These are phyloP conservation scores for Dipteronia sinensis DNA, from an alignment of 345 rosid genomes.

Conservation along the genomic window DNA sequence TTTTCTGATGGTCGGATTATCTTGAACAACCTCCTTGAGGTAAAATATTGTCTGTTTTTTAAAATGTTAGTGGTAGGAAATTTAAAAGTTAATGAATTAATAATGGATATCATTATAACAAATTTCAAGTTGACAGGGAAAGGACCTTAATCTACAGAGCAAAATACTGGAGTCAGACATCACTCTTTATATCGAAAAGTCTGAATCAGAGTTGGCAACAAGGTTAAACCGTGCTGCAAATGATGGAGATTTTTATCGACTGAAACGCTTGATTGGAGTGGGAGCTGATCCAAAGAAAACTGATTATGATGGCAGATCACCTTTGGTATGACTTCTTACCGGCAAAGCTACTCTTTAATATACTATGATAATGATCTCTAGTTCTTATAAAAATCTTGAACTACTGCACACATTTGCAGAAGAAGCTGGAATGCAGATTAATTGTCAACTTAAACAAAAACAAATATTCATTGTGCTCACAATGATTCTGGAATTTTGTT, in stretches of 20 bases:
- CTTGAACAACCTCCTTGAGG: slow-evolving; percentile 73
- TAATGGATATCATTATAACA: background rate
- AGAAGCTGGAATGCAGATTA: background rate
- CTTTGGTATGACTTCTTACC: slow-evolving; percentile 54
- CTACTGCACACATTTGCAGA: background rate
- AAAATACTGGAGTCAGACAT: slow-evolving; percentile 65
- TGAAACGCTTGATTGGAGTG: slow-evolving; percentile 60
- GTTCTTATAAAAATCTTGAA: background rate
- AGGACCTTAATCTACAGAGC: slow-evolving; percentile 49
- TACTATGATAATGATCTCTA: background rate
- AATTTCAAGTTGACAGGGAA: slow-evolving; percentile 51
- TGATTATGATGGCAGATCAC: slow-evolving; percentile 83
- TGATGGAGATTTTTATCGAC: slow-evolving; percentile 68
- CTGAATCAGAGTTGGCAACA: slow-evolving; percentile 66
- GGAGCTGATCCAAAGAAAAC: slow-evolving; percentile 70
- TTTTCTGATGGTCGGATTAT: slow-evolving; percentile 75
- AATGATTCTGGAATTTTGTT: background rate
- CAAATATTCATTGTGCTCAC: background rate
- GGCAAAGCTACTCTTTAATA: slow-evolving; percentile 10
- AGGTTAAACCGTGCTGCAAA: slow-evolving; percentile 65
- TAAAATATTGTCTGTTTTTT: slow-evolving; percentile 14
- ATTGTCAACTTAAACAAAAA: background rate
- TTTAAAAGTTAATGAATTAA: background rate
- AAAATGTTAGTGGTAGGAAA: slow-evolving; percentile 11
- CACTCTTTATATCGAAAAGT: slow-evolving; percentile 64